Evolutionary conservation across 2,329 filamentous ascomycete genomes (phyloP).

Genomic region (Penicillium verrucosum): DNA sequence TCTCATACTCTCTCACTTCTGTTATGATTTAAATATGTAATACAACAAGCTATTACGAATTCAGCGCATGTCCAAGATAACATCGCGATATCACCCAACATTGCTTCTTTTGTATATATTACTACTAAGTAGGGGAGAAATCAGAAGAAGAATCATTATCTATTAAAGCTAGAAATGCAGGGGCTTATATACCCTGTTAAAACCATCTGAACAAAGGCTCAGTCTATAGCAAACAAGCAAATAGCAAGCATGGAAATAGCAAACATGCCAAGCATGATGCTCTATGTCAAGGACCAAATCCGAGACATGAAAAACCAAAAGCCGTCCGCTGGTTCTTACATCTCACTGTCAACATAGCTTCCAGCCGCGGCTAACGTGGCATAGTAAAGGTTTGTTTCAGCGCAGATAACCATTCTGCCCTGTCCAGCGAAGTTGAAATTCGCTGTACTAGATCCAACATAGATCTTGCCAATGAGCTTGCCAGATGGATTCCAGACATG

Average conservation of each 20-base stretch:
- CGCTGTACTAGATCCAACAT: slow-evolving; percentile 31
- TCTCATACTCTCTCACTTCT: neutral
- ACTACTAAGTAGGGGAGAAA: no score
- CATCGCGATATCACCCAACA: neutral
- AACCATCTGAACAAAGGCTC: no score
- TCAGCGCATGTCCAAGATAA: neutral
- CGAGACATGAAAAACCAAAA: neutral
- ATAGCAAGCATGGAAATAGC: no score
- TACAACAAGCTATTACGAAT: neutral
- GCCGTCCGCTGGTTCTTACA: neutral
- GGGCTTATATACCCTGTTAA: no score
- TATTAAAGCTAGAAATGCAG: no score
- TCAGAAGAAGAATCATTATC: no score
- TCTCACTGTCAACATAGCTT: slow-evolving; percentile 16
- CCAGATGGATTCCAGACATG: slow-evolving; percentile 53
- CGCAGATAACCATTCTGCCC: slow-evolving; percentile 20
- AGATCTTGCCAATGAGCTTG: slow-evolving; percentile 55
- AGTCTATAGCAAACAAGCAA: no score
- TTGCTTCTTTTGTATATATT: neutral
- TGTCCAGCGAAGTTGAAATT: slow-evolving; percentile 50
- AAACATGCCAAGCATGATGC: no score
- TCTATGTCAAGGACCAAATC: neutral
- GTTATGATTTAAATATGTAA: neutral
- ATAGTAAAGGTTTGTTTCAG: slow-evolving; percentile 20
- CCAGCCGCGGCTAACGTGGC: slow-evolving; percentile 17